Base-by-base conservation (phyloP, 192 early-diverging fungal species). In the Podila horticola region DNA sequence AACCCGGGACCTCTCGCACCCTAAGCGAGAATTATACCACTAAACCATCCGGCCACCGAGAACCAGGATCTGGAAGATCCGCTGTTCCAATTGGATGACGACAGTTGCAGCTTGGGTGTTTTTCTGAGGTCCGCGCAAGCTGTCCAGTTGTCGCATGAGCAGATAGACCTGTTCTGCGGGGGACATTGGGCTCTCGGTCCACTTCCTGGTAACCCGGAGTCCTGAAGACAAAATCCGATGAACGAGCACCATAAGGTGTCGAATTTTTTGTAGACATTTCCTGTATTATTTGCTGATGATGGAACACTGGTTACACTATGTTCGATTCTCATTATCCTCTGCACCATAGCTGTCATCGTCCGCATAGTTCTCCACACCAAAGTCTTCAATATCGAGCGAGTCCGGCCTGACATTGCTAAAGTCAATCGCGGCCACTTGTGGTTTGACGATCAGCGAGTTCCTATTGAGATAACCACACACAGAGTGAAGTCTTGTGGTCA, bases 391-490 rank as follows among this genome's bases (percentile, higher is more conserved):
- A 22, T 79, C 76, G 9, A 72, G 51, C 4, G 76, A 79, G 17
- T 70, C 64, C 22, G 49, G 70, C 13, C 70, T 65, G 22, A 79
- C 69, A 51, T 67, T 79, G 61, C 48, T 72, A 29, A 79, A 79
- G 61, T 79, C 76, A 17, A 79, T 68, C 12, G 76, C 61, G 1
- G 60, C 70, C 13, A 79, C 76, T 59, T 70, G 62, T 57, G 76
- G 66, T 33, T 79, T 79, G 17, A 45, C 76, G 63, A 79, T 79
- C 26, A 79, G 51, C 4, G 76, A 79, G 49, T 79, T 79, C 45
- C 76, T 79, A 58, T 45, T 19, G 38, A 49, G 19, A 55, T 15
- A 8, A 34, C 41, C 11, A 45, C 15, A 45, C 24, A 9, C 52
- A 55, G 52, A 55, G 22, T n/a, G 10, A n/a, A 0, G 52, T 5